Conservation (phyloP, 208 protist genomes). For the Leishmania turanica region DNA sequence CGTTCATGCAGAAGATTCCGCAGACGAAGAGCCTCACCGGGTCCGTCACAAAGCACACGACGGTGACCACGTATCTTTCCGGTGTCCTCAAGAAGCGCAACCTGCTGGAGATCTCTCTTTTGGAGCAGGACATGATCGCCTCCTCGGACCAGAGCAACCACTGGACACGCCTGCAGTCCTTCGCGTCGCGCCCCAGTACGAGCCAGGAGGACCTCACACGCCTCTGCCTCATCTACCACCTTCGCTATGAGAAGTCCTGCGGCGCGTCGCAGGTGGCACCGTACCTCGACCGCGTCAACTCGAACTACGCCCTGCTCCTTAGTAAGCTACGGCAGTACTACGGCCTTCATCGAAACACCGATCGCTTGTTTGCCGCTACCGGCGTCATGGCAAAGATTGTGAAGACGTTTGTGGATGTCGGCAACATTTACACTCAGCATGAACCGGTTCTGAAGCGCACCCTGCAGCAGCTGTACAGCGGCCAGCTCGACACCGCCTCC, state of each 20-base stretch:
- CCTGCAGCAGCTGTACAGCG: conserved; percentile 75
- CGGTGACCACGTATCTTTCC: conserved; percentile 75
- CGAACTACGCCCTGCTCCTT: conserved; percentile 44
- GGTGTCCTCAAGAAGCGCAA: conserved; percentile 74
- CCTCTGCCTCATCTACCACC: conserved; percentile 83
- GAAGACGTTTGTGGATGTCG: conserved; percentile 83
- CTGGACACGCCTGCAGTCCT: conserved; percentile 62
- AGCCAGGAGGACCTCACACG: conserved; percentile 55
- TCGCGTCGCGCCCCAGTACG: conserved; percentile 44
- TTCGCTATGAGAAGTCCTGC: conserved; percentile 70
- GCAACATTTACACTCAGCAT: conserved; percentile 99
- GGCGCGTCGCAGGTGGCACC: conserved; percentile 31
- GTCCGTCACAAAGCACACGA: conserved; percentile 89
- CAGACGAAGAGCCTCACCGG: conserved; percentile 80
- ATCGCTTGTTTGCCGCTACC: conserved; percentile 88
- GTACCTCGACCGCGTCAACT: conserved; percentile 48
- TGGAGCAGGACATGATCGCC: conserved; percentile 96
- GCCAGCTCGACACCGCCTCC: conserved; percentile 41
- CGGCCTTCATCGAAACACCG: conserved; percentile 46
- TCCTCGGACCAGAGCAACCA: conserved; percentile 62
- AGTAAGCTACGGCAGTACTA: conserved; percentile 75
- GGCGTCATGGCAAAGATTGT: conserved; percentile 88
- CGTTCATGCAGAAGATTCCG: conserved; percentile 86
- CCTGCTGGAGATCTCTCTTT: conserved; percentile 93
- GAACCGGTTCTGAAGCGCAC: conserved; percentile 90